Evolutionary conservation across 805 yeast genomes (phyloP).

Genomic region (Myxozyma melibiosi): DNA sequence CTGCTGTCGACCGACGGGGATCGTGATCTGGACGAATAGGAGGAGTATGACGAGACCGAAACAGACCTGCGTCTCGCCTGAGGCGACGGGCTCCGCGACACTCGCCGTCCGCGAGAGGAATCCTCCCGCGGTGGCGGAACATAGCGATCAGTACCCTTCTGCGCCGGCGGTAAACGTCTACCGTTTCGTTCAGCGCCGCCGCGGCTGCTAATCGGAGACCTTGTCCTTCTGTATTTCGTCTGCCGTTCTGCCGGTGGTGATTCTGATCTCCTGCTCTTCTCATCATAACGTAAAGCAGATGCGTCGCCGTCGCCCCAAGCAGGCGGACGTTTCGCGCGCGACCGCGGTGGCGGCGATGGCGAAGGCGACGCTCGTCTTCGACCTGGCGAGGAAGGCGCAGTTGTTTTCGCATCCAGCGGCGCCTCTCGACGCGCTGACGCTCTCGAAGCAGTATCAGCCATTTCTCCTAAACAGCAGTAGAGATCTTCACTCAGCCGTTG

Average conservation of each 20-base stretch:
- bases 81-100: conserved; percentile 1
- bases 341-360: conserved; percentile 4
- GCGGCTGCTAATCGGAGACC: neutral
- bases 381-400: neutral
- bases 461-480: neutral
- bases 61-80: neutral
- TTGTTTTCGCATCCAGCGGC: conserved; percentile 3
- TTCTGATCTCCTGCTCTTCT: neutral
- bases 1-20: conserved; percentile 13
- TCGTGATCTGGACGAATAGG: conserved; percentile 7
- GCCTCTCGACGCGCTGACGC: conserved; percentile 1
- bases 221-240: neutral
- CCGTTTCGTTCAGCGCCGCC: neutral
- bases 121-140: neutral
- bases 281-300: neutral
- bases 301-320: conserved; percentile 10
- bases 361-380: neutral
- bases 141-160: neutral
- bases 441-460: conserved; percentile 1
- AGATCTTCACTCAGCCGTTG: neutral
- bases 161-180: neutral
- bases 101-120: neutral
- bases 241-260: conserved; percentile 1
- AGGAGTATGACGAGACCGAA: neutral
- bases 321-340: conserved; percentile 10